Evolutionary conservation across 1,284 basidiomycete genomes (phyloP), one percentile per base, ranked within the genome.

Genomic region (Wallemia hederae): DNA sequence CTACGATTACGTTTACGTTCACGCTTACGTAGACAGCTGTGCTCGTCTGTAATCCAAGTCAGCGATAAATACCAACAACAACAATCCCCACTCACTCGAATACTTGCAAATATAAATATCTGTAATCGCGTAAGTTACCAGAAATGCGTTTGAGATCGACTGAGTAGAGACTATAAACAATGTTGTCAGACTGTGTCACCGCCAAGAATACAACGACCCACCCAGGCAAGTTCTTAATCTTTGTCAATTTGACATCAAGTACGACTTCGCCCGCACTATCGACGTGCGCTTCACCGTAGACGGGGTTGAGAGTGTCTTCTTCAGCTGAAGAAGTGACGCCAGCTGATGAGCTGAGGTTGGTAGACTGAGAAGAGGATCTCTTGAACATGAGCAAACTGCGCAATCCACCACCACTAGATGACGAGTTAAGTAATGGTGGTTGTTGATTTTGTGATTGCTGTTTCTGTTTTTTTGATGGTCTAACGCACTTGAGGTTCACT

Each of bases 51-150:
- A n/a, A n/a, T n/a, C n/a, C n/a, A n/a, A n/a, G n/a, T n/a, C n/a
- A n/a, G n/a, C n/a, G n/a, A 9, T 33, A 33, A 63, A 22, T 58
- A 61, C n/a, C 22, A 15, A 17, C 24, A 25, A 11, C 24, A 56
- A 24, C 19, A 24, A 27, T 27, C 27, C 27, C 1, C 14, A 81
- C 86, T 69, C 70, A 90, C 86, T 83, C 79, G 75, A 86, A 76
- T 67, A 89, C 74, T 61, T 80, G 82, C 74, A 91, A 85, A 70
- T 94, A 92, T 70, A 94, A 76, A 70, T 85, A 90, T 73, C 90
- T 90, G 75, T 90, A 96, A 70, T 83, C 87, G 74, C 86, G 80
- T 66, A 91, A 74, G 67, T 85, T 83, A n/a, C 90, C 90, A 71
- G 90, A 89, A 68, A 92, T 70, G 63, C 90, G 74, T 65, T 90